Evolutionary conservation across 2,329 filamentous ascomycete genomes (phyloP).

Genomic region (Fusarium chlamydosporum): DNA sequence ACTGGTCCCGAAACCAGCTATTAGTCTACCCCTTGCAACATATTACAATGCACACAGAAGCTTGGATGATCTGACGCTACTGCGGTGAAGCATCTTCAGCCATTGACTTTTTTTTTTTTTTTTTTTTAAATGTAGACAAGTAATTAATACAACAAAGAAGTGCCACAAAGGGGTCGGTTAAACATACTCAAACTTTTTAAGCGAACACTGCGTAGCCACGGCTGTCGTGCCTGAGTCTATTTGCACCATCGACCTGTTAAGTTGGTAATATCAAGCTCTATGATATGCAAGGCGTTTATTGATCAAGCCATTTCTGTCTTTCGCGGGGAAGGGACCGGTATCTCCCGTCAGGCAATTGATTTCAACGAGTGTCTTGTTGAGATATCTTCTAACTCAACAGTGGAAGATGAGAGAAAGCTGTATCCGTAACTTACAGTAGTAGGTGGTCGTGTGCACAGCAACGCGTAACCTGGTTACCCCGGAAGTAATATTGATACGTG

Average conservation of each 20-base stretch:
- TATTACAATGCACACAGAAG: conserved; percentile 20
- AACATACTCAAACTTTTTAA: conserved; percentile 18
- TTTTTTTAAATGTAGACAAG: not conserved
- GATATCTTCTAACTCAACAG: not conserved
- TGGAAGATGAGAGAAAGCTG: not conserved
- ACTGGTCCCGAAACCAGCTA: conserved; percentile 1
- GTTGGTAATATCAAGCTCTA: not conserved
- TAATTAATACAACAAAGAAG: conserved; percentile 4
- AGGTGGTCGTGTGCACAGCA: not conserved
- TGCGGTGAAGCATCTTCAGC: conserved; percentile 10
- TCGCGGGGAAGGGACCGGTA: not conserved
- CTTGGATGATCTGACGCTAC: conserved; percentile 32
- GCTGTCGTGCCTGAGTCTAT: not conserved
- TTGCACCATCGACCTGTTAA: not conserved
- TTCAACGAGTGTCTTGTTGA: too few species aligned
- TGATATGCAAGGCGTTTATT: not conserved
- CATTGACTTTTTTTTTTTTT: not conserved
- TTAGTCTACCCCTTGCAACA: conserved; percentile 20
- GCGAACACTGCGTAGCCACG: conserved; percentile 9
- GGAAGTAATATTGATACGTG: conserved; percentile 4
- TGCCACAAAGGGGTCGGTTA: conserved; percentile 16
- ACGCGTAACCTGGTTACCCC: conserved; percentile 26
- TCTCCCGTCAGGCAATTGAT: not conserved
- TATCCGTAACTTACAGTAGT: not conserved
- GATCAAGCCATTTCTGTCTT: not conserved